Base-by-base conservation (phyloP, 1,139 yeast species). In the Suhomyces choctaworum region DNA sequence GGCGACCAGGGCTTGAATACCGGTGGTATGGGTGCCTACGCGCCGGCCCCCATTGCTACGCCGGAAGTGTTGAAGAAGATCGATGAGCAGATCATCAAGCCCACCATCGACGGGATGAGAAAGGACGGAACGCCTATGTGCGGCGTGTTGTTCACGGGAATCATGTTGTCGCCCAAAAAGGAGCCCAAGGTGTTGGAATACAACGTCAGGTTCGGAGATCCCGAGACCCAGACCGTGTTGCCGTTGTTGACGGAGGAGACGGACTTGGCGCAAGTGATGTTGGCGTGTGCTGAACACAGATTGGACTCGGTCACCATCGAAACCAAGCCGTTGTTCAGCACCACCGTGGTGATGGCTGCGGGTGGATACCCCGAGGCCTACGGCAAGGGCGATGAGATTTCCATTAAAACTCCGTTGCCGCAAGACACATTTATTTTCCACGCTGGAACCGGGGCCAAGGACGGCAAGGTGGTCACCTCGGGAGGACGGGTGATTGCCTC, bases 1-100 rank as follows among this genome's bases (percentile, higher is more conserved):
- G 92, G 90, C 42, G 99, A 94, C 60, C 70, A 80, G 32, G 99
- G 99, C 23, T 74, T 90, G 47, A 94, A 94, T 68, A 94, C 98
- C 34, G 99, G 99, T 48, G 99, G 99, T 46, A 94, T 94, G 99
- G 99, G 99, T 45, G 95, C 98, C 12, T 94, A 94, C 56, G 95
- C 97, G 4, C 99, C 98, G 31, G 95, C 97, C 7, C 98, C 98
- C 36, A 76, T 90, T 42, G 92, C 86, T 15, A 82, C 92, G 19
- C 80, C 86, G 4, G 73, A 74, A 23, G 62, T 92, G 22, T 66
- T 89, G 51, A 66, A 73, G 41, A 72, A 80, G 59, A 89, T 94
- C 54, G 80, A 89, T 54, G 70, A 71, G 34, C 72, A 76, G 20
- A 76, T 94, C 52, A 76, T 94, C 50, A 81, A 84, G 64, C 98